Base-by-base conservation (phyloP, 2,329 filamentous ascomycete genomes). In the Aspergillus puulaauensis region DNA sequence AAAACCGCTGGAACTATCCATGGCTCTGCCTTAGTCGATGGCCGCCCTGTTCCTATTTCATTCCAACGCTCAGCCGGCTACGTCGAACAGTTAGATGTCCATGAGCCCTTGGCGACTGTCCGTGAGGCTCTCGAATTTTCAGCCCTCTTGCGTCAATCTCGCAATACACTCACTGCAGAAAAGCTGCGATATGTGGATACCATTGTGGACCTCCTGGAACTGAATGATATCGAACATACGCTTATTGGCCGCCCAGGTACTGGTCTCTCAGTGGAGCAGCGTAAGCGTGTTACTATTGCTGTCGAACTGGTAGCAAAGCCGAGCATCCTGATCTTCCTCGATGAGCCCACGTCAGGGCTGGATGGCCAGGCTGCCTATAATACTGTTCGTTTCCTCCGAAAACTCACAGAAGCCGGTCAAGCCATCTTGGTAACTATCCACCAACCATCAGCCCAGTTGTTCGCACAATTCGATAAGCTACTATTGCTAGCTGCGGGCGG, bases 361-460 rank as follows among this genome's bases (percentile, higher is more conserved):
- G 87, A 90, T 67, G 83, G 82, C 6, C 86, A 88, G 63, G 83
- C 83, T 0, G 86, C 87, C 0, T 87, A 80, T 69, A 85, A 82
- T 0, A 88, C 88, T 50, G 79, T 88, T 3, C 79, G 82, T 1
- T 88, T 89, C 72, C 70, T 89, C 33, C 83, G 83, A 69, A 89
- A 89, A 64, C 76, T 89, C 2, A 79, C 84, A 14, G 75, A 77
- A 7, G 82, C 84, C 11, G 86, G 86, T 0, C 85, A 89, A 66
- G 86, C 86, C 1, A 85, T 90, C 51, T 74, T 90, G 45, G 88
- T 86, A 66, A 90, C 86, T 0, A 89, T 89, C 50, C 86, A 89
- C 66, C 86, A 89, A 62, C 86, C 86, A 3, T 86, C 82, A 4
- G 84, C 84, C 0, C 79, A 86, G 19, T 76, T 89, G 1, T 85